phyloP scores from a whole-genome alignment of 139 green algal genomes.

The Spirogloea muscicola region DNA sequence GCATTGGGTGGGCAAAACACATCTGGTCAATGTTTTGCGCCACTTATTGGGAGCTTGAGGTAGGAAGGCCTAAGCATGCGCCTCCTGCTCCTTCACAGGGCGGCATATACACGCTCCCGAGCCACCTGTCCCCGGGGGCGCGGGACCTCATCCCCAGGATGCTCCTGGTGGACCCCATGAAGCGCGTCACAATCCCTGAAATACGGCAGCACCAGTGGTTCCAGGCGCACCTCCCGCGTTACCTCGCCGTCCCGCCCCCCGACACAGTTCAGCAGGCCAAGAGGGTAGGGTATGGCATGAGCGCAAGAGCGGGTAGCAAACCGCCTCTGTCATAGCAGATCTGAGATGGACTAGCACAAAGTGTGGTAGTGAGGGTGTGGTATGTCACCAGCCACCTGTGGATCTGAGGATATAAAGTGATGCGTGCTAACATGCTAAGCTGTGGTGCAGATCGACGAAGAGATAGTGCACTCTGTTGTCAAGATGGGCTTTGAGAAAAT shows the following conservation, averaged over 20 bases:
- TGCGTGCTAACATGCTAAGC: too few species aligned
- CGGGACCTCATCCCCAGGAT: constrained; percentile 96
- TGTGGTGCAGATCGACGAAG: constrained; percentile 51
- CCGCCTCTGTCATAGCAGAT: too few species aligned
- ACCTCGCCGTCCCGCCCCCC: constrained; percentile 73
- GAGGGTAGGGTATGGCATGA: constrained; percentile 6
- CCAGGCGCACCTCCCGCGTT: constrained; percentile 84
- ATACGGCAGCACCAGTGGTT: constrained; percentile 97
- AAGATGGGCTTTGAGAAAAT: constrained; percentile 79
- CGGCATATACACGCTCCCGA: constrained; percentile 94
- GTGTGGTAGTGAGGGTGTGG: too few species aligned
- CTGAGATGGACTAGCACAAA: too few species aligned
- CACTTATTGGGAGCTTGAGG: too few species aligned
- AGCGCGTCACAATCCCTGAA: constrained; percentile 98
- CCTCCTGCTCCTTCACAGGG: too few species aligned
- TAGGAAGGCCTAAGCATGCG: too few species aligned
- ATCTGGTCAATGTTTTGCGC: too few species aligned
- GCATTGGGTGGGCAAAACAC: too few species aligned
- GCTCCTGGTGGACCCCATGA: constrained; percentile 97
- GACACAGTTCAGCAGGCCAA: constrained; percentile 74
- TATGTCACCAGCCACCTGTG: too few species aligned
- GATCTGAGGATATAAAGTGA: too few species aligned
- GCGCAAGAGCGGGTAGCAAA: too few species aligned
- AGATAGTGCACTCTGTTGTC: constrained; percentile 79
- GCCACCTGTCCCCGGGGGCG: constrained; percentile 83